phyloP scores from a whole-genome alignment of 169 alveolate genomes.

The Amoebophrya sp. region DNA sequence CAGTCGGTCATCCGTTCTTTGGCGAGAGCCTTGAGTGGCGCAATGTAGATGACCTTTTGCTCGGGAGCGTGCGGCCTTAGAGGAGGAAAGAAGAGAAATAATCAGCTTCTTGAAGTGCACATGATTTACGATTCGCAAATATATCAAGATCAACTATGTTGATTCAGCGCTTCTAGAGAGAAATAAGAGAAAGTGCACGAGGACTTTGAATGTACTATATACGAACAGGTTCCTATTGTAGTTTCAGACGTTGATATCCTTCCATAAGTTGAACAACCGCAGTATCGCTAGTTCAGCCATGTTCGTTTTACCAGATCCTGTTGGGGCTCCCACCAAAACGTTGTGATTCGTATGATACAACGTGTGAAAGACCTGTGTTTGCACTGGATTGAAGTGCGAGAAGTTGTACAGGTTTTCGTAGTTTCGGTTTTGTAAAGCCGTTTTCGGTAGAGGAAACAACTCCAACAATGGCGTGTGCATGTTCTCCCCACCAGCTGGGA shows the following conservation, averaged over 20 bases:
- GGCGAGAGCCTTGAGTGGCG: slow-evolving; percentile 97
- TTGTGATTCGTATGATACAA: slow-evolving; percentile 89
- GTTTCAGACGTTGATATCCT: too few relatives aligned
- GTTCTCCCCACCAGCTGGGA: slow-evolving; percentile 45
- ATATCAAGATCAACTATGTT: not conserved
- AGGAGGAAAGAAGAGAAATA: not conserved
- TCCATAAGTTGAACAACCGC: slow-evolving; percentile 70
- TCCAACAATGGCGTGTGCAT: slow-evolving; percentile 54
- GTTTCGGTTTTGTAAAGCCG: slow-evolving; percentile 47
- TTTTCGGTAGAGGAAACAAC: slow-evolving; percentile 51
- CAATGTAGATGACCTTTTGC: slow-evolving; percentile 88
- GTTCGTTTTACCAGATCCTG: slow-evolving; percentile 95
- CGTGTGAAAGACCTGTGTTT: slow-evolving; percentile 80
- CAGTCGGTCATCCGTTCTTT: too few relatives aligned
- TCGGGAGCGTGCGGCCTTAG: slow-evolving; percentile 56
- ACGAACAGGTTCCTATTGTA: too few relatives aligned
- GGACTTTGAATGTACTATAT: too few relatives aligned
- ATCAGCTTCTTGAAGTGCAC: not conserved
- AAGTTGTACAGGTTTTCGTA: slow-evolving; percentile 52
- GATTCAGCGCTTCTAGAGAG: not conserved
- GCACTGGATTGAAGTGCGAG: slow-evolving; percentile 56
- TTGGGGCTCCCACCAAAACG: slow-evolving; percentile 98
- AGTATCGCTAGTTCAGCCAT: slow-evolving; percentile 94
- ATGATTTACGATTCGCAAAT: not conserved
- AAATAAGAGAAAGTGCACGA: too few relatives aligned